phyloP scores from a whole-genome alignment of 164 flowering plant genomes.

The Stephania yunnanensis region DNA sequence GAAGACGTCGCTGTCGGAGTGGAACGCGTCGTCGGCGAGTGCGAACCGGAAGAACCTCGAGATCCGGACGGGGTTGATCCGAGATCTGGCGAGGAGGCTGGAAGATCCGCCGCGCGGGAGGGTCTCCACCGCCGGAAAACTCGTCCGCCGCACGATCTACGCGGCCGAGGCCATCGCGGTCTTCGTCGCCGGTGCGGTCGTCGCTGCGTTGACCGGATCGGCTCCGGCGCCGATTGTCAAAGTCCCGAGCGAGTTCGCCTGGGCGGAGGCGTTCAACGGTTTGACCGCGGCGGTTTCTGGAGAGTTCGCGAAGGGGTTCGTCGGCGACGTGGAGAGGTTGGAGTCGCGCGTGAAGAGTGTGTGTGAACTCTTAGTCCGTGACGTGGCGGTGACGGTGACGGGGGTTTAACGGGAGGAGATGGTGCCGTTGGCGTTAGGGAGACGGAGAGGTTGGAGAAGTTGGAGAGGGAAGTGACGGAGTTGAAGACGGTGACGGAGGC shows the following conservation, averaged over 20 bases:
- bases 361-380: conserved; percentile 14
- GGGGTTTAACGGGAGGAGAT: conserved; percentile 8
- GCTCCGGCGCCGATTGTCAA: conserved; percentile 7
- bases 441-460: neutral
- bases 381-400: neutral
- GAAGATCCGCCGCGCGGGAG: conserved; percentile 21
- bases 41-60: neutral
- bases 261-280: conserved; percentile 26
- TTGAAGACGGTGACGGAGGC: conserved; percentile 19
- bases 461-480: conserved; percentile 21
- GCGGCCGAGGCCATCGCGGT: conserved; percentile 27
- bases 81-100: conserved; percentile 17
- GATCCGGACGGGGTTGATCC: conserved; percentile 19
- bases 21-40: conserved; percentile 5
- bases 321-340: conserved; percentile 16
- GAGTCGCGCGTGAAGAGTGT: conserved; percentile 12
- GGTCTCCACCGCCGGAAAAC: conserved; percentile 17
- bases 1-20: conserved; percentile 22
- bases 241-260: conserved; percentile 22
- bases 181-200: conserved; percentile 22
- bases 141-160: conserved; percentile 25
- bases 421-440: neutral
- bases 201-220: conserved; percentile 17
- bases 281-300: conserved; percentile 14
- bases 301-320: conserved; percentile 11